A percentile compares a stretch with the other conserved stretches of the same genome.
Conservation (phyloP, 2,329 filamentous ascomycete species). For the Trematosphaeria pertusa region DNA sequence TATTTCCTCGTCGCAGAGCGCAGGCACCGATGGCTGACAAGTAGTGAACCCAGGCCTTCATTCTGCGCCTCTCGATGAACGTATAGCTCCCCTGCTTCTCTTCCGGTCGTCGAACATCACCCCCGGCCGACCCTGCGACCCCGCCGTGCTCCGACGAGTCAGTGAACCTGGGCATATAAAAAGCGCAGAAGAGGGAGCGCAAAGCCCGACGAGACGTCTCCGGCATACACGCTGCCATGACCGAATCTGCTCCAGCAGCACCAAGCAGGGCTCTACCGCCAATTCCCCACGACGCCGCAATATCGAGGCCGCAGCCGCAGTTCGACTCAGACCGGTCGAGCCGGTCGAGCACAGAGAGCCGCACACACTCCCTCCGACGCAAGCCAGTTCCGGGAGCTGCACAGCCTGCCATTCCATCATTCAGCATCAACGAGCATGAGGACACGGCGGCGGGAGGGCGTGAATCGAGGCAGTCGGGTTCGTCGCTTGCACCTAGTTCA, state of each 20-base stretch:
- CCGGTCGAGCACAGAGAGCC: slow-evolving; percentile 28
- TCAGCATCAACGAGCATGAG: slow-evolving; percentile 41
- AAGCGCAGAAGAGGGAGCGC: slow-evolving; percentile 2
- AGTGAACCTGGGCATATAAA: slow-evolving; percentile 7
- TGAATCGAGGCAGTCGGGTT: slow-evolving; percentile 43
- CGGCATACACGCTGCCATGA: no score
- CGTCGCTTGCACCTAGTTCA: slow-evolving; percentile 41
- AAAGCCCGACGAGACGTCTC: no score
- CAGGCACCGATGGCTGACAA: no score
- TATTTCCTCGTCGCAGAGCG: no score
- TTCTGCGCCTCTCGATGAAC: no score
- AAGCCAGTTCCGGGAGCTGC: slow-evolving; percentile 29
- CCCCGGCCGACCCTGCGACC: slow-evolving; percentile 6
- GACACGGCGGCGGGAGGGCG: slow-evolving; percentile 36
- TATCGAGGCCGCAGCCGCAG: slow-evolving; percentile 15
- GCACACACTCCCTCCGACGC: slow-evolving; percentile 28
- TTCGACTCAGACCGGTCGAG: slow-evolving; percentile 19
- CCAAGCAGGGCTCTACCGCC: slow-evolving; percentile 34
- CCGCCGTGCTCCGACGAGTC: slow-evolving; percentile 6
- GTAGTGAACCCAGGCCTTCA: no score
- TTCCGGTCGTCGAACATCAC: slow-evolving; percentile 2
- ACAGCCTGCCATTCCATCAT: slow-evolving; percentile 38
- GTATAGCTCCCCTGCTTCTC: background rate
- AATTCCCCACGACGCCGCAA: slow-evolving; percentile 27
- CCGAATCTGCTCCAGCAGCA: slow-evolving; percentile 28